Evolutionary conservation across 768 basidiomycete genomes (phyloP).

Genomic region (Arthromyces matolae): DNA sequence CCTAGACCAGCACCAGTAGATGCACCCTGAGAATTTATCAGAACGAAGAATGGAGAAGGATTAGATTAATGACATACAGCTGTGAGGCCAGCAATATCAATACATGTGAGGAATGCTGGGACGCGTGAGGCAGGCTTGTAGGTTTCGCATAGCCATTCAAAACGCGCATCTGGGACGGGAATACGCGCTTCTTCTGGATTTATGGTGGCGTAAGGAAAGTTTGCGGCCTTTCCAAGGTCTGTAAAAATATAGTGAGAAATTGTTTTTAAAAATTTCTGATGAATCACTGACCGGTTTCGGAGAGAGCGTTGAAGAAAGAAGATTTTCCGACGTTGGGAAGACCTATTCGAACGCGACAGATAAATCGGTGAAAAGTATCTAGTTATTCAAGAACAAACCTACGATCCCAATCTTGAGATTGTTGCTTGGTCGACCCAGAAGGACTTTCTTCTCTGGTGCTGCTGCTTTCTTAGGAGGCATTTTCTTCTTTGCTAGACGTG

Average conservation of each 20-base stretch:
- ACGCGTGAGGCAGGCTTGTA: conserved; percentile 90
- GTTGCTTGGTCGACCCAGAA: conserved; percentile 91
- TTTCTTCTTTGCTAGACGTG: conserved; percentile 47
- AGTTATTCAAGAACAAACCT: conserved; percentile 54
- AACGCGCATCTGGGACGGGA: conserved; percentile 89
- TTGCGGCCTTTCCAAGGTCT: conserved; percentile 93
- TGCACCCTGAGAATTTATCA: conserved; percentile 57
- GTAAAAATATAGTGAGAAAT: not conserved
- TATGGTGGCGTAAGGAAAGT: conserved; percentile 95
- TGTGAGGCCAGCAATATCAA: conserved; percentile 97
- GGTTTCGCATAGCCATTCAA: conserved; percentile 87
- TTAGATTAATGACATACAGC: conserved; percentile 50
- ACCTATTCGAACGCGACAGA: conserved; percentile 39
- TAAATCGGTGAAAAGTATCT: conserved; percentile 18
- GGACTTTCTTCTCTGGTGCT: conserved; percentile 73
- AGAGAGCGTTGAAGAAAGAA: conserved; percentile 97
- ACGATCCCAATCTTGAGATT: conserved; percentile 99
- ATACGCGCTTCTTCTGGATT: conserved; percentile 96
- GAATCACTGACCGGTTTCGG: conserved; percentile 71
- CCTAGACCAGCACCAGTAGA: conserved; percentile 98
- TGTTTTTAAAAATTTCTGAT: conserved; percentile 9
- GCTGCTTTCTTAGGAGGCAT: conserved; percentile 92
- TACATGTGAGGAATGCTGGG: conserved; percentile 94
- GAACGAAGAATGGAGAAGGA: conserved; percentile 5
- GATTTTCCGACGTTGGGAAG: conserved; percentile 98